A percentile compares a stretch with the other conserved stretches of the same genome.
phyloP scores from a whole-genome alignment of 2,329 filamentous ascomycete species.

The Aspergillus bombycis region DNA sequence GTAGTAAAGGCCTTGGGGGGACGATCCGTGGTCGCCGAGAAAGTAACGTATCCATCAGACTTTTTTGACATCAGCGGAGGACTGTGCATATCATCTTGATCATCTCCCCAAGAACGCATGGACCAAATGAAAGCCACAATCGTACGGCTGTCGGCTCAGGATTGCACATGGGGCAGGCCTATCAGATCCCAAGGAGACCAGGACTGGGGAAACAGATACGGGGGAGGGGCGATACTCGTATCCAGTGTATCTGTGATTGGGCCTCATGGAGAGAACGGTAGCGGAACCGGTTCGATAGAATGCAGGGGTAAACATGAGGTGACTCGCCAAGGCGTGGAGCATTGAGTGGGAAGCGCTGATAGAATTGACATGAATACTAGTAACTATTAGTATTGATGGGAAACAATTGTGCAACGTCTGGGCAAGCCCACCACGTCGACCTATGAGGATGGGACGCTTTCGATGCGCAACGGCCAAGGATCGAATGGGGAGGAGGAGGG shows the following conservation, averaged over 20 bases:
- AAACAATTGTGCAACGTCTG: conserved; percentile 1
- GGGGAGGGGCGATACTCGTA: conserved; percentile 11
- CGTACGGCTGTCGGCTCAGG: neutral
- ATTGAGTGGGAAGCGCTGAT: neutral
- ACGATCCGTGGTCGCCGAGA: neutral
- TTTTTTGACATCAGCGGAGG: neutral
- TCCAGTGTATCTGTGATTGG: conserved; percentile 8
- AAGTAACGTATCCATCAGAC: conserved; percentile 1
- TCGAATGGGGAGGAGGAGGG: neutral
- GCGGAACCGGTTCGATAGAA: conserved; percentile 8
- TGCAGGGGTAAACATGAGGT: conserved; percentile 10
- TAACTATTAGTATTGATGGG: too few species aligned
- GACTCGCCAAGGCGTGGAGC: neutral
- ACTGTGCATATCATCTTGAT: neutral
- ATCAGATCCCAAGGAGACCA: neutral
- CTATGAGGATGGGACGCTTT: neutral
- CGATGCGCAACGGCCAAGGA: neutral
- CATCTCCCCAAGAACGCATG: neutral
- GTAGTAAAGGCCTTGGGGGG: neutral
- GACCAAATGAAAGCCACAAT: neutral
- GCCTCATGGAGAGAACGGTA: neutral
- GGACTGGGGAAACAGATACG: conserved; percentile 1
- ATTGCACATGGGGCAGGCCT: neutral
- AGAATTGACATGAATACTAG: neutral
- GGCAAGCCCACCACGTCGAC: neutral